Conservation (phyloP, 305 asterid genomes). For the Solanum hybrid region DNA sequence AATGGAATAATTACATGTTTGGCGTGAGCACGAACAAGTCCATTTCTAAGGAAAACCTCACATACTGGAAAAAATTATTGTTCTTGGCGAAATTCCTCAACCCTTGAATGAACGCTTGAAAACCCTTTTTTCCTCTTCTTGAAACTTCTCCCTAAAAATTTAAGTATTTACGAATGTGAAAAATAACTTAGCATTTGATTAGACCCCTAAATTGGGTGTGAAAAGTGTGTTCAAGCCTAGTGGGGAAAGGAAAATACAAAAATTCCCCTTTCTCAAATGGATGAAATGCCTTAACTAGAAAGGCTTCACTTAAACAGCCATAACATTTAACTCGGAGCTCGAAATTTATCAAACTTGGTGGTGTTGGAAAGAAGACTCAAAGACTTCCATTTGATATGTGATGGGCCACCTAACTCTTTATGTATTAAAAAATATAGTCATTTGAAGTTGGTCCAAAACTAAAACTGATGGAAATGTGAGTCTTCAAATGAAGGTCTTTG, state of each 20-base stretch:
- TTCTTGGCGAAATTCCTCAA: background rate
- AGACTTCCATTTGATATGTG: too few relatives aligned
- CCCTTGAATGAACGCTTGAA: background rate
- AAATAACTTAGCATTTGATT: background rate
- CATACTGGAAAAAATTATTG: too few relatives aligned
- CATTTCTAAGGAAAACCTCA: background rate
- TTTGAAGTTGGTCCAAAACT: background rate
- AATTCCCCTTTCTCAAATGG: too few relatives aligned
- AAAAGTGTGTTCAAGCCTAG: background rate
- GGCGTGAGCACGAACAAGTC: background rate
- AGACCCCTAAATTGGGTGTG: background rate
- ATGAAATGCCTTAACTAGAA: background rate
- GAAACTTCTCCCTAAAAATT: too few relatives aligned
- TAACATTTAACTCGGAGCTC: background rate
- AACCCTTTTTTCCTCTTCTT: background rate
- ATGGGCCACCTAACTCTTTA: background rate
- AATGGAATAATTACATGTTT: background rate
- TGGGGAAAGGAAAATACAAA: background rate
- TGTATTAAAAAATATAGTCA: too few relatives aligned
- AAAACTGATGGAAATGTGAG: too few relatives aligned
- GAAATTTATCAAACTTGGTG: background rate
- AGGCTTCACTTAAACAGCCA: background rate
- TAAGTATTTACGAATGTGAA: background rate
- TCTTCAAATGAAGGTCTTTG: background rate
- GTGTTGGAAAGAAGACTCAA: background rate